Conservation (phyloP, 2,329 filamentous ascomycete species). For the Alternaria arbusti region DNA sequence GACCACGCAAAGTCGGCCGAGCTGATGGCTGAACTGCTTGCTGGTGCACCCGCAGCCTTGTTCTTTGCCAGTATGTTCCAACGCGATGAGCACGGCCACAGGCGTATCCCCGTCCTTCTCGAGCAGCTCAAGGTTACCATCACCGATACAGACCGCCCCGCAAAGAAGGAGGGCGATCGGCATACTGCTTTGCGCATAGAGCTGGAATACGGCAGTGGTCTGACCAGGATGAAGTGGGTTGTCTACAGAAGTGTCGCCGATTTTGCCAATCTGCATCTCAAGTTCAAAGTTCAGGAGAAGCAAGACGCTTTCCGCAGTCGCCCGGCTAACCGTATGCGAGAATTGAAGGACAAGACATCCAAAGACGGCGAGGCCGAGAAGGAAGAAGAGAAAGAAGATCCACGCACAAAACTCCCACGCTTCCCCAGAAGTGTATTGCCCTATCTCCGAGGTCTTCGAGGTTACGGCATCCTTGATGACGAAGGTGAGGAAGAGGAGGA, state of each 20-base stretch:
- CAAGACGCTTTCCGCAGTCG: constrained; percentile 80
- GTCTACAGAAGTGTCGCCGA: constrained; percentile 86
- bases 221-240: constrained; percentile 96
- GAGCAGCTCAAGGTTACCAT: constrained; percentile 93
- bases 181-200: constrained; percentile 91
- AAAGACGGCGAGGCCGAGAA: constrained; percentile 30
- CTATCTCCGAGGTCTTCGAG: constrained; percentile 81
- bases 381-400: constrained; percentile 65
- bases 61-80: constrained; percentile 98
- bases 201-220: constrained; percentile 92
- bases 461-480: constrained; percentile 64
- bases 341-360: constrained; percentile 21
- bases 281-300: constrained; percentile 86
- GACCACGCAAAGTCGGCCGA: constrained; percentile 96
- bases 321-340: constrained; percentile 45
- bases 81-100: constrained; percentile 93
- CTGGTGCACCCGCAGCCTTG: constrained; percentile 88
- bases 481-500: constrained; percentile 80
- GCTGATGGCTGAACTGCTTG: constrained; percentile 91
- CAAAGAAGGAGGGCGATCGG: constrained; percentile 56
- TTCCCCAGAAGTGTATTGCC: constrained; percentile 91
- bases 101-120: constrained; percentile 89
- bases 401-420: constrained; percentile 77
- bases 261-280: constrained; percentile 89
- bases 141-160: constrained; percentile 71